Base-by-base conservation (phyloP, 805 yeast species). In the Starmerella riodocensis region DNA sequence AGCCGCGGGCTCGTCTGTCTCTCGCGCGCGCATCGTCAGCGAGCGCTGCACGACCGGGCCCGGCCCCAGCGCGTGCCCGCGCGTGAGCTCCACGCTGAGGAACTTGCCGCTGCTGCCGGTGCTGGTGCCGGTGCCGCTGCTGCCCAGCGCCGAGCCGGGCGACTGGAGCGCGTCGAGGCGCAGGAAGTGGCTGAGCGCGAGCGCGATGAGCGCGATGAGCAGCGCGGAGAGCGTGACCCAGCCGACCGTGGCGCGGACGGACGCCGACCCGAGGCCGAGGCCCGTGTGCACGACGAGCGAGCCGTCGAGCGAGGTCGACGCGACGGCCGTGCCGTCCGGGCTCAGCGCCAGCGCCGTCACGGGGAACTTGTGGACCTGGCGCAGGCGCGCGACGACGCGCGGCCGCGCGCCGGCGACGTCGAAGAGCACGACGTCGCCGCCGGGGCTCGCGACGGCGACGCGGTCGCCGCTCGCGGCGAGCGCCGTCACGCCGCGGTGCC, bases 281-380 rank as follows among this genome's bases (percentile, higher is more conserved):
- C 37, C 37, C 16, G 34, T 17, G 29, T 41, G 29, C 14, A 47
- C 39, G 4, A 31, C 36, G 6, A 49, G 29, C 4, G 49, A 38
- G 13, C 55, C 55, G 19, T 44, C 52, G 20, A 52, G 32, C n/a
- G 54, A 46, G 6, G 48, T 43, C 2, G 52, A 46, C 4, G 42
- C 48, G 2, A 49, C 42, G 9, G 41, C 28, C 3, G 36, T 32
- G 13, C 45, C 47, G 16, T 34, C 36, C 13, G 42, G 29, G 19
- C 39, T 29, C 6, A 52, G 29, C 4, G 52, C 41, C 22, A 49
- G 28, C 11, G 50, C 39, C 4, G 53, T 50, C 9, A 52, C 49
- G 3, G 55, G 54, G 29, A 52, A 40, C 12, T 31, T 32, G 37
- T 47, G 54, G 4, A 33, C 42, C 4, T 32, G 34, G 14, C 34